Evolutionary conservation across 768 basidiomycete genomes (phyloP).

Genomic region (Brasilioporus rufonigricans): DNA sequence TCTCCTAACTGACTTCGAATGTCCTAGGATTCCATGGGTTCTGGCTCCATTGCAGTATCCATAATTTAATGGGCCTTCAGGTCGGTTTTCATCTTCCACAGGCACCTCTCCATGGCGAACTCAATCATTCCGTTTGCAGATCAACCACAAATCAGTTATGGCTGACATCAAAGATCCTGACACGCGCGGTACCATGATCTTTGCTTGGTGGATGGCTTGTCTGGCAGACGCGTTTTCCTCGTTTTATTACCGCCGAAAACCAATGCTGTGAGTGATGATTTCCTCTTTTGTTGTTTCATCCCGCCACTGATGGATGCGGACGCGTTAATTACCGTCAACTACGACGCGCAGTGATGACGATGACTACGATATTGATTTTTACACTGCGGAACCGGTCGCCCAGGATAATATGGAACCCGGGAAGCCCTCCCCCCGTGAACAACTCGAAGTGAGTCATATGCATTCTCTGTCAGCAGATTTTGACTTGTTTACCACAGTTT

Average conservation of each 20-base stretch:
- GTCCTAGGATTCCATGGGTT: conserved; percentile 76
- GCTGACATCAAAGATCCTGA: conserved; percentile 71
- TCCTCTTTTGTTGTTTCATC: conserved; percentile 1
- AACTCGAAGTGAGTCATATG: conserved; percentile 60
- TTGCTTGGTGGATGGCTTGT: conserved; percentile 94
- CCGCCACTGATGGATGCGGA: conserved; percentile 8
- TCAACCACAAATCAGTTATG: conserved; percentile 82
- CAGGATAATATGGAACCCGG: conserved; percentile 48
- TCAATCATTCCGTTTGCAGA: conserved; percentile 40
- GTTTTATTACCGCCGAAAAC: conserved; percentile 83
- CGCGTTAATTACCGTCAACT: conserved; percentile 24
- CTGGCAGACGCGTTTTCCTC: conserved; percentile 81
- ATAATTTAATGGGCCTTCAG: conserved; percentile 75
- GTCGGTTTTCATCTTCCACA: conserved; percentile 35
- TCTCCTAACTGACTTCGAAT: conserved; percentile 16
- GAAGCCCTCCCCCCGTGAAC: conserved; percentile 69
- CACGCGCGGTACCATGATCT: conserved; percentile 80
- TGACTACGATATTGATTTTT: conserved; percentile 89
- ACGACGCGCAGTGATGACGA: conserved; percentile 60
- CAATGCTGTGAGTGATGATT: conserved; percentile 52
- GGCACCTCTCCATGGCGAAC: background rate
- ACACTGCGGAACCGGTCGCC: conserved; percentile 63
- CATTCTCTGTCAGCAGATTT: background rate
- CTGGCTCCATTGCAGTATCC: conserved; percentile 77
- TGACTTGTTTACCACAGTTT: conserved; percentile 44